Evolutionary conservation across 129 eudicot species (phyloP).

Genomic region (Saussurea involucrata): DNA sequence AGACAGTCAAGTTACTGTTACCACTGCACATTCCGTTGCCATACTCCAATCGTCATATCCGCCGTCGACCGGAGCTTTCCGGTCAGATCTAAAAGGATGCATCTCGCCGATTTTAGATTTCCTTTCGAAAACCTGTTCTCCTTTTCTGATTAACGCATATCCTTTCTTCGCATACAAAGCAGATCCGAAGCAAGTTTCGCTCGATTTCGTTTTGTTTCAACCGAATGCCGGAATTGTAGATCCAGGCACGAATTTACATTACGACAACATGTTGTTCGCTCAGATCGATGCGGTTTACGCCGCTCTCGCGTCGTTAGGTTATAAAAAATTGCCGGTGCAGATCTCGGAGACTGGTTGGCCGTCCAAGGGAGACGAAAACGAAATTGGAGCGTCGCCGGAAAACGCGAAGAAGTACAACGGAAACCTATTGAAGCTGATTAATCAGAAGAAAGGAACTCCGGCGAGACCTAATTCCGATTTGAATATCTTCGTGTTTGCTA

Average conservation of each 20-base stretch:
- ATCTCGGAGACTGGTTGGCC: slow-evolving; percentile 99
- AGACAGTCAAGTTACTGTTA: slow-evolving; percentile 55
- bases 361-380: slow-evolving; percentile 73
- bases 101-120: slow-evolving; percentile 59
- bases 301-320: slow-evolving; percentile 49
- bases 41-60: slow-evolving; percentile 71
- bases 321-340: slow-evolving; percentile 56
- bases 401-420: slow-evolving; percentile 85
- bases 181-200: slow-evolving; percentile 54
- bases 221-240: slow-evolving; percentile 52
- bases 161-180: slow-evolving; percentile 86
- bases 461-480: slow-evolving; percentile 67
- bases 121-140: slow-evolving; percentile 65
- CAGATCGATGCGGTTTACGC: slow-evolving; percentile 81
- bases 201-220: slow-evolving; percentile 79
- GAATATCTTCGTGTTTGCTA: slow-evolving; percentile 70
- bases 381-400: slow-evolving; percentile 70
- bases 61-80: slow-evolving; percentile 75
- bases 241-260: slow-evolving; percentile 42
- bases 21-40: slow-evolving; percentile 74
- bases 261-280: slow-evolving; percentile 86
- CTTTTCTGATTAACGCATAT: slow-evolving; percentile 76
- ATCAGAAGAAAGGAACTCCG: slow-evolving; percentile 76
- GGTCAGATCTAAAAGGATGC: slow-evolving; percentile 46
- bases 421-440: slow-evolving; percentile 58